These are phyloP conservation scores for Lactarius tabidus DNA, from an alignment of 768 basidiomycete species.

Conservation along the genomic window DNA sequence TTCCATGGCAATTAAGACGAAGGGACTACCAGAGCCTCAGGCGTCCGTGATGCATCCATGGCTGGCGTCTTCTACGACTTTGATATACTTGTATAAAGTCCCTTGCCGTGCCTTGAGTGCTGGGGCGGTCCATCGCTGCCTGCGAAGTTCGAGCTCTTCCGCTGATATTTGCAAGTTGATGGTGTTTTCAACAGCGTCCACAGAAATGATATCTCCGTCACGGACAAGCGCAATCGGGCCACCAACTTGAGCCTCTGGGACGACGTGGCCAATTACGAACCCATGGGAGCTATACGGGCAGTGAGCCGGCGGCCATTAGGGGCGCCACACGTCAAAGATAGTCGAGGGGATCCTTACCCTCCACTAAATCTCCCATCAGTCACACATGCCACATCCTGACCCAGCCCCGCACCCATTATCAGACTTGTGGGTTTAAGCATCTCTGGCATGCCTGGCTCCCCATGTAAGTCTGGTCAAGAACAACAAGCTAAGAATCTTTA, in stretches of 20 bases:
- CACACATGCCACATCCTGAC: conserved; percentile 91
- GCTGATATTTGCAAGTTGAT: conserved; percentile 73
- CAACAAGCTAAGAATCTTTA: not conserved
- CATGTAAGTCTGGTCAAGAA: conserved; percentile 10
- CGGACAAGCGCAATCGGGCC: conserved; percentile 88
- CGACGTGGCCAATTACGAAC: conserved; percentile 95
- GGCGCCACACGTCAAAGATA: conserved; percentile 1
- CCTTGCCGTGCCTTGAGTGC: conserved; percentile 81
- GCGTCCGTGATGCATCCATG: conserved; percentile 90
- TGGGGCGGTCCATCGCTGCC: conserved; percentile 73
- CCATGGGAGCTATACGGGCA: conserved; percentile 75
- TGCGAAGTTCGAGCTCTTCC: conserved; percentile 73
- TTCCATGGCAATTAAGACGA: not conserved
- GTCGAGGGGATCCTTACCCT: conserved; percentile 56
- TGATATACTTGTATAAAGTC: conserved; percentile 85
- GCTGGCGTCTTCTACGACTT: conserved; percentile 85
- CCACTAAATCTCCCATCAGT: conserved; percentile 98
- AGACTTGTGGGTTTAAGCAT: conserved; percentile 98
- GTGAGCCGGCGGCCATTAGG: conserved; percentile 18
- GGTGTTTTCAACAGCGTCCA: conserved; percentile 85
- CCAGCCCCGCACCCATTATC: conserved; percentile 98
- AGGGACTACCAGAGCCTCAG: conserved; percentile 33
- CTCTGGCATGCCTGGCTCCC: conserved; percentile 85
- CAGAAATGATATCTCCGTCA: conserved; percentile 83
- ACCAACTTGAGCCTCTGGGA: conserved; percentile 92